These are phyloP conservation scores for Talaromyces verruculosus DNA, from an alignment of 2,329 filamentous ascomycete species.

Conservation along the genomic window DNA sequence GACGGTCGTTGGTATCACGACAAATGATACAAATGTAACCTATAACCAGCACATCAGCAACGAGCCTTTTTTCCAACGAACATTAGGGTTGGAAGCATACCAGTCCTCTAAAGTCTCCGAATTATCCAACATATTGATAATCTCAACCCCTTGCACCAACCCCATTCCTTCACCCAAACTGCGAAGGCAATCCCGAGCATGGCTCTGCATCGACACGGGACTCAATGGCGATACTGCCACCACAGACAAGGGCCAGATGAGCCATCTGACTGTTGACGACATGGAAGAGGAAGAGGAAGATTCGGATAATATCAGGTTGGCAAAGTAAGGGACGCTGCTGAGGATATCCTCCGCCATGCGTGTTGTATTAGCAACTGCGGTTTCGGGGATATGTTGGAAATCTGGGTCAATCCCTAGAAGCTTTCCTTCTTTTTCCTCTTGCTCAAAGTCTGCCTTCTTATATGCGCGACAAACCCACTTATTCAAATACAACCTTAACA, in stretches of 20 bases:
- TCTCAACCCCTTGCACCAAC: background rate
- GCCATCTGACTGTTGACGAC: background rate
- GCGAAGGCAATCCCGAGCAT: background rate
- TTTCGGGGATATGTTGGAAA: background rate
- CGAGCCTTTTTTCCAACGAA: background rate
- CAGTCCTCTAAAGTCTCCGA: background rate
- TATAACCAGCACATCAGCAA: background rate
- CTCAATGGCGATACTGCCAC: background rate
- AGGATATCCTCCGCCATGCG: background rate
- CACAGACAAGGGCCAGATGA: conserved; percentile 1
- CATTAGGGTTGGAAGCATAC: background rate
- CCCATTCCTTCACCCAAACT: background rate
- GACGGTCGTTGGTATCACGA: background rate
- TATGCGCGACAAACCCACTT: background rate
- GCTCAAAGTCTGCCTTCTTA: background rate
- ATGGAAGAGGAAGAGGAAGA: background rate
- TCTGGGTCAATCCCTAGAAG: too few species aligned
- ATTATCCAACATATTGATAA: background rate
- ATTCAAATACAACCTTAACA: background rate
- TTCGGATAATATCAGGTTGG: background rate
- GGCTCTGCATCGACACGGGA: background rate
- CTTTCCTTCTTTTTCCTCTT: background rate
- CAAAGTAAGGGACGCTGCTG: background rate
- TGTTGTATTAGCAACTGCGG: background rate
- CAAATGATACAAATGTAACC: background rate